These are phyloP conservation scores for Mycena alexandri DNA, from an alignment of 768 basidiomycete genomes.

Conservation along the genomic window DNA sequence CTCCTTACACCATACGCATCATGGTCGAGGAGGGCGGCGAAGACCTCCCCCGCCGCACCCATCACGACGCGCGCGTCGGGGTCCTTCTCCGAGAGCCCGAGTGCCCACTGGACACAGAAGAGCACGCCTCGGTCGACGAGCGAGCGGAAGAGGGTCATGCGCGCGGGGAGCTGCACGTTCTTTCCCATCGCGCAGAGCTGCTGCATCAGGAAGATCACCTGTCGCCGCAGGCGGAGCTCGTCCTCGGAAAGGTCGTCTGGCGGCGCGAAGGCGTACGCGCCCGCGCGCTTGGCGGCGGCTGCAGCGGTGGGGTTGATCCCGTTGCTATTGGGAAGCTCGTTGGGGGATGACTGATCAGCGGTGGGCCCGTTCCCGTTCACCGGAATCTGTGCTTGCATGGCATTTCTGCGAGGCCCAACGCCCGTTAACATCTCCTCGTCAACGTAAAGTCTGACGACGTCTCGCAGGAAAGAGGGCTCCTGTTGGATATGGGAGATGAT, in stretches of 20 bases:
- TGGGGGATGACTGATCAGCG: conserved; percentile 43
- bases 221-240: conserved; percentile 70
- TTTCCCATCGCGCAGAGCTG: conserved; percentile 97
- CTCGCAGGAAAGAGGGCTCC: conserved; percentile 79
- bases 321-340: conserved; percentile 46
- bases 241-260: conserved; percentile 67
- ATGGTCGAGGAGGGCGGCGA: conserved; percentile 89
- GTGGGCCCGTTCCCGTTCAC: conserved; percentile 58
- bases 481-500: conserved; percentile 92
- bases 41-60: conserved; percentile 86
- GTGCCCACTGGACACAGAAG: conserved; percentile 93
- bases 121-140: conserved; percentile 91
- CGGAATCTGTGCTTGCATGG: conserved; percentile 31
- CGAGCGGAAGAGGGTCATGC: conserved; percentile 87
- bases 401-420: conserved; percentile 49
- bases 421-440: conserved; percentile 74
- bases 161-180: conserved; percentile 91
- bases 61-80: conserved; percentile 68
- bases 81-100: conserved; percentile 75
- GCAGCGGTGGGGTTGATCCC: conserved; percentile 34
- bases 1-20: conserved; percentile 88
- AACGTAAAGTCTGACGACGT: conserved; percentile 83
- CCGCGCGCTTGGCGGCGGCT: conserved; percentile 47
- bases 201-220: conserved; percentile 90
- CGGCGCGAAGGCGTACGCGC: conserved; percentile 67